A percentile compares a stretch with the other conserved stretches of the same genome.
Conservation (phyloP, 768 basidiomycete species). For the Boletus rubescentipes region DNA sequence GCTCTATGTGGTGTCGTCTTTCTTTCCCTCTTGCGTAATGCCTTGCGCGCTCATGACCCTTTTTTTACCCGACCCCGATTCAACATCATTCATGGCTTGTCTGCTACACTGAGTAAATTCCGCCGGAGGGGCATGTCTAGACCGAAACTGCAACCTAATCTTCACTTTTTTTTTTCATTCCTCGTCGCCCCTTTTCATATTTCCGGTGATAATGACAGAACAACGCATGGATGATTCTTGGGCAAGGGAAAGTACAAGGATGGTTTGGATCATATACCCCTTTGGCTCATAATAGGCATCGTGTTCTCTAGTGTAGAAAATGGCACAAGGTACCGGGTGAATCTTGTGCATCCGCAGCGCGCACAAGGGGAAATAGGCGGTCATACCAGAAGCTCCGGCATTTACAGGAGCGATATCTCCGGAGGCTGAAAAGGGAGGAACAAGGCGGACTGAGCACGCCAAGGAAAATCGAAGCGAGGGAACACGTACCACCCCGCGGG, state of each 20-base stretch:
- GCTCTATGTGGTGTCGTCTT: conserved; percentile 24
- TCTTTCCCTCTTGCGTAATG: conserved; percentile 19
- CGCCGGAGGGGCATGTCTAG: conserved; percentile 23
- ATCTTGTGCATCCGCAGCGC: not conserved
- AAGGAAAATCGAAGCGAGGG: not conserved
- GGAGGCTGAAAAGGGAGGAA: conserved; percentile 38
- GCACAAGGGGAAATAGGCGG: not conserved
- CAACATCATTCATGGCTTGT: conserved; percentile 17
- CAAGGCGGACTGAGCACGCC: not conserved
- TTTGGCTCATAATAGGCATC: conserved; percentile 20
- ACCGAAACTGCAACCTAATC: conserved; percentile 28
- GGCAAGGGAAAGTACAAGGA: conserved; percentile 20
- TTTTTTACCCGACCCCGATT: conserved; percentile 26
- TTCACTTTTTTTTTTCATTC: conserved; percentile 8
- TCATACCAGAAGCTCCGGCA: not conserved
- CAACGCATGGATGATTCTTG: conserved; percentile 17
- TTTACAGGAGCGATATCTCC: conserved; percentile 42
- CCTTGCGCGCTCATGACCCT: conserved; percentile 20
- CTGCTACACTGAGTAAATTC: conserved; percentile 28
- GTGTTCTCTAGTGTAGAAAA: conserved; percentile 14
- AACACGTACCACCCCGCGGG: conserved; percentile 56
- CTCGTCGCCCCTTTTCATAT: conserved; percentile 2
- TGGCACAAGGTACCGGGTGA: conserved; percentile 16
- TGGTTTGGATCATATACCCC: conserved; percentile 20
- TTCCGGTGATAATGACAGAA: conserved; percentile 9